phyloP scores from a whole-genome alignment of 2,329 filamentous ascomycete species.

The Herpomyces periplanetae region DNA sequence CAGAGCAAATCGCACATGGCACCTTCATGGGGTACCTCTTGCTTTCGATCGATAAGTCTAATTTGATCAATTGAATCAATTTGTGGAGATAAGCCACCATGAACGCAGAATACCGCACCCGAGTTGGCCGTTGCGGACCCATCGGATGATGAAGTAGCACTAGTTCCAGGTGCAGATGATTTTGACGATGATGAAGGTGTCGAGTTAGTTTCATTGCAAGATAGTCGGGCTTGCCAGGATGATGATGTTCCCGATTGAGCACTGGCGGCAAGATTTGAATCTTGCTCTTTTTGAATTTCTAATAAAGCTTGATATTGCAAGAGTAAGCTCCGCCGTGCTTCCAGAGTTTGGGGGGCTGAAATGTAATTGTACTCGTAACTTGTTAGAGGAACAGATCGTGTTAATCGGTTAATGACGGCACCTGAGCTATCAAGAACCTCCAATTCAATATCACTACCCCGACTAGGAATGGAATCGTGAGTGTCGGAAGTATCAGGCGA shows the following conservation, averaged over 20 bases:
- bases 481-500: constrained; percentile 13
- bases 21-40: constrained; percentile 90
- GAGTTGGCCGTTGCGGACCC: constrained; percentile 24
- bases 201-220: no score
- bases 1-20: constrained; percentile 95
- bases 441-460: constrained; percentile 43
- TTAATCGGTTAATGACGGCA: constrained; percentile 31
- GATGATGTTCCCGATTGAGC: no score
- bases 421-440: constrained; percentile 63
- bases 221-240: no score
- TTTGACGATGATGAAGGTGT: constrained; percentile 9
- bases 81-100: constrained; percentile 60
- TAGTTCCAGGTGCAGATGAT: constrained; percentile 4
- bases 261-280: not conserved
- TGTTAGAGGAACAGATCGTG: no score
- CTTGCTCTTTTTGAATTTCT: not conserved
- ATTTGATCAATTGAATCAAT: constrained; percentile 90
- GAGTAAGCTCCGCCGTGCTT: no score
- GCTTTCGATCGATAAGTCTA: constrained; percentile 64
- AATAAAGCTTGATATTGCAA: no score
- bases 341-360: constrained; percentile 6
- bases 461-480: constrained; percentile 9
- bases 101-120: constrained; percentile 69
- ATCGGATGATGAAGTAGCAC: constrained; percentile 8
- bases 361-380: constrained; percentile 7